phyloP scores from a whole-genome alignment of 495 filamentous ascomycete species.

The Aspergillus funiculosus region DNA sequence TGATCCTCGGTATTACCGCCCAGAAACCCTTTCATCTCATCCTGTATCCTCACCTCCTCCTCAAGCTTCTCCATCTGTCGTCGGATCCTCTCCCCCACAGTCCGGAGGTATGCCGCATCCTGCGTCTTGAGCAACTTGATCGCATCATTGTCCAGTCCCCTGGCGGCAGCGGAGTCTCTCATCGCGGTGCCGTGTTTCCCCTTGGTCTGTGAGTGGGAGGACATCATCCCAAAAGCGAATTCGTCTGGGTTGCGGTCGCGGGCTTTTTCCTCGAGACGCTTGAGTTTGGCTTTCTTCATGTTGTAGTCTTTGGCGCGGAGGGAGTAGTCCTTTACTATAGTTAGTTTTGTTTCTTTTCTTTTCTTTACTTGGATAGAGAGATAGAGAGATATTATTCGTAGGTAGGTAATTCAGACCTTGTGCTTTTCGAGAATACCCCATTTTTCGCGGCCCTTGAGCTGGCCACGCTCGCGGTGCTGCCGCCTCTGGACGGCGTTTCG shows the following conservation, averaged over 20 bases:
- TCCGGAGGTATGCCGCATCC: slow-evolving; percentile 82
- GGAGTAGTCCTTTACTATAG: slow-evolving; percentile 68
- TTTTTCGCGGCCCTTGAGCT: slow-evolving; percentile 73
- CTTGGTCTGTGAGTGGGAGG: slow-evolving; percentile 41
- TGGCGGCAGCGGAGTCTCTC: slow-evolving; percentile 33
- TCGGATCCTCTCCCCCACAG: slow-evolving; percentile 53
- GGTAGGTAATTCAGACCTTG: too few relatives aligned
- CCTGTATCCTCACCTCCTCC: slow-evolving; percentile 44
- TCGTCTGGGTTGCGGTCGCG: slow-evolving; percentile 90
- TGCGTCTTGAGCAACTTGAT: slow-evolving; percentile 93
- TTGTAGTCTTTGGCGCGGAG: slow-evolving; percentile 86
- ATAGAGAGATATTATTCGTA: too few relatives aligned
- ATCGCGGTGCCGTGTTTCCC: slow-evolving; percentile 55
- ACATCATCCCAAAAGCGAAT: slow-evolving; percentile 91
- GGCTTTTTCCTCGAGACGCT: slow-evolving; percentile 73
- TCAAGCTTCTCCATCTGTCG: slow-evolving; percentile 56
- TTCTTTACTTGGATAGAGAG: background rate
- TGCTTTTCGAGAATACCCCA: slow-evolving; percentile 86
- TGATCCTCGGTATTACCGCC: slow-evolving; percentile 25
- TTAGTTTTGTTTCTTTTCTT: slow-evolving; percentile 17
- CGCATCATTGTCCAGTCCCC: slow-evolving; percentile 55
- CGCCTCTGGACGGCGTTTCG: slow-evolving; percentile 72
- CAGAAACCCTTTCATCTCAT: slow-evolving; percentile 28
- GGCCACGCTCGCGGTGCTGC: slow-evolving; percentile 81
- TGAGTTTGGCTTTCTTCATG: slow-evolving; percentile 72